A percentile compares a stretch with the other conserved stretches of the same genome.
Conservation (phyloP, 352 stramenopile species). For the Phytophthora idaei region DNA sequence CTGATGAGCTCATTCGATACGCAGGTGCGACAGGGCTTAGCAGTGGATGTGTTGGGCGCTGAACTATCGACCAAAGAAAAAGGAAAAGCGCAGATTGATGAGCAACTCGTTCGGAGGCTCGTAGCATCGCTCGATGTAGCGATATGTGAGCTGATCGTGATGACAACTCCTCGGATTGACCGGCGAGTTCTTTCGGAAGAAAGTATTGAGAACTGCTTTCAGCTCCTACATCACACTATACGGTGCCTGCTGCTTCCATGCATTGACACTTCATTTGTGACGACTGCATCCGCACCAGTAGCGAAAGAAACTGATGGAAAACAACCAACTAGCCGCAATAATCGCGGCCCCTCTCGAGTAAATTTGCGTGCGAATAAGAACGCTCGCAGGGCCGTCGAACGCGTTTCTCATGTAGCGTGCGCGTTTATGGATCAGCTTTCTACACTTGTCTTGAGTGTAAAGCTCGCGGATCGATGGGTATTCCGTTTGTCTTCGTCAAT, state of each 20-base stretch:
- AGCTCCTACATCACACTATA: conserved; percentile 65
- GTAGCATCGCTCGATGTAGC: conserved; percentile 61
- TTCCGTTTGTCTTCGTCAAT: conserved; percentile 74
- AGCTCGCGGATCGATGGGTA: conserved; percentile 81
- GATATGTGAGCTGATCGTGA: conserved; percentile 77
- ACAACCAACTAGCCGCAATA: conserved; percentile 19
- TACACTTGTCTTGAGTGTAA: conserved; percentile 61
- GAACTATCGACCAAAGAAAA: conserved; percentile 33
- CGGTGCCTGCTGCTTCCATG: conserved; percentile 67
- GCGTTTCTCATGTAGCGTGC: conserved; percentile 65
- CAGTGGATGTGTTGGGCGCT: conserved; percentile 58
- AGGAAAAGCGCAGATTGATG: conserved; percentile 16
- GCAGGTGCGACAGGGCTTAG: conserved; percentile 72
- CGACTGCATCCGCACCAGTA: conserved; percentile 21
- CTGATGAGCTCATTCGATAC: conserved; percentile 63
- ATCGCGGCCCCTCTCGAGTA: conserved; percentile 31
- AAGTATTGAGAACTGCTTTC: conserved; percentile 81
- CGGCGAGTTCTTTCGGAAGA: conserved; percentile 79
- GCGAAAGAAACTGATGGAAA: conserved; percentile 17
- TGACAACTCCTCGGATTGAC: conserved; percentile 73
- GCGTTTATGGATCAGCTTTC: conserved; percentile 80
- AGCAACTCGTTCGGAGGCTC: conserved; percentile 21
- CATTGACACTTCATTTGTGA: conserved; percentile 65
- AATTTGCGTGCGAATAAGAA: conserved; percentile 59
- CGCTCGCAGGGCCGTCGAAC: conserved; percentile 56